A percentile compares a stretch with the other conserved stretches of the same genome.
These are phyloP conservation scores for Sporothrix curviconia DNA, from an alignment of 2,329 filamentous ascomycete genomes.

Conservation along the genomic window DNA sequence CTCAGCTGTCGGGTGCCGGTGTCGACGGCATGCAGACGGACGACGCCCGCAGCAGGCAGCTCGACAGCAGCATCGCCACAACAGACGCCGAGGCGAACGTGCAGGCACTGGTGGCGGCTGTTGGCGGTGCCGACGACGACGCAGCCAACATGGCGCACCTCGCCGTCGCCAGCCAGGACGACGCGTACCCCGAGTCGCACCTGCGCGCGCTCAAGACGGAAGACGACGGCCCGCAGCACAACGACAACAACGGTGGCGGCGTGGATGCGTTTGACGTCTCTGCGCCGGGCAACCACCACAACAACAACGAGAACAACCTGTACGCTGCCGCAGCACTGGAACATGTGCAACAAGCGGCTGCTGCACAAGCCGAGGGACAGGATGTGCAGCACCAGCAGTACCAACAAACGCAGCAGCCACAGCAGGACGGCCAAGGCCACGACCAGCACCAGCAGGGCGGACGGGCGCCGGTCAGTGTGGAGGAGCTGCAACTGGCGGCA, in stretches of 20 bases:
- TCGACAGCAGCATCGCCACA: constrained; percentile 2
- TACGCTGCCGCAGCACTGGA: constrained; percentile 9
- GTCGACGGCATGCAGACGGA: constrained; percentile 20
- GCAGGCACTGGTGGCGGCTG: constrained; percentile 6
- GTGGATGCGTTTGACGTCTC: neutral
- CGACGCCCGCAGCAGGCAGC: neutral
- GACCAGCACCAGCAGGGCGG: constrained; percentile 26
- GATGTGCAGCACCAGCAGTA: constrained; percentile 21
- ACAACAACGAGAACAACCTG: constrained; percentile 2
- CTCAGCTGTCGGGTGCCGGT: constrained; percentile 20
- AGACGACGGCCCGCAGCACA: neutral
- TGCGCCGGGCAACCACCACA: too few relatives aligned
- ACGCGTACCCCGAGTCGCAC: constrained; percentile 20
- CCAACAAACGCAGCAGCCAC: constrained; percentile 31
- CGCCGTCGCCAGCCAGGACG: neutral
- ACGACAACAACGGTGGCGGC: neutral
- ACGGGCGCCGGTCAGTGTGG: constrained; percentile 38
- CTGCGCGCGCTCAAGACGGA: constrained; percentile 18
- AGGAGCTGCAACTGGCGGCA: constrained; percentile 53
- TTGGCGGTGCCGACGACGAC: neutral
- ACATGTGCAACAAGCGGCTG: constrained; percentile 12
- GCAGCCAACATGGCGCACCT: neutral
- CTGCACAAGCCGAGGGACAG: neutral
- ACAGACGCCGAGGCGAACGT: constrained; percentile 13
- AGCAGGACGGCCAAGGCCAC: constrained; percentile 19